Percentiles rank a stretch among this genome's conserved stretches.
These are phyloP conservation scores for Bolboschoenus planiculmis DNA, from an alignment of 176 grass and related monocot genomes.

Conservation along the genomic window DNA sequence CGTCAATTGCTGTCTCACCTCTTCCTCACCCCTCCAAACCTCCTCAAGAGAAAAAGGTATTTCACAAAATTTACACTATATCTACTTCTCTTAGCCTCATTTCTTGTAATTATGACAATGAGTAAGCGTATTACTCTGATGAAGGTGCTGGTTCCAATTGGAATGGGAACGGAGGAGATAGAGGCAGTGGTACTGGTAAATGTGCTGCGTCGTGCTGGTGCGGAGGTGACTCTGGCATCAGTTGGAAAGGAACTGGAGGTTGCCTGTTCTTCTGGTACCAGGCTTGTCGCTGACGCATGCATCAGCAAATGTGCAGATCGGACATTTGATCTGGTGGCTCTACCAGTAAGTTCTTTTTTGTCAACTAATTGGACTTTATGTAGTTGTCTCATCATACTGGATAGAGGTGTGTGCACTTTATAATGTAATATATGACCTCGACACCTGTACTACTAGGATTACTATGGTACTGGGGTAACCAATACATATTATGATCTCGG, in stretches of 20 bases:
- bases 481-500: background rate
- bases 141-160: conserved; percentile 80
- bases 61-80: background rate
- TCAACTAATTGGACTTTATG: background rate
- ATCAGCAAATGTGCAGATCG: conserved; percentile 61
- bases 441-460: background rate
- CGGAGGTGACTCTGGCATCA: conserved; percentile 62
- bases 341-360: conserved; percentile 43
- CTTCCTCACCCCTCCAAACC: background rate
- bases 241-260: conserved; percentile 58
- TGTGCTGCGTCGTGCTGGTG: conserved; percentile 69
- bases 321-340: conserved; percentile 79
- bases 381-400: background rate
- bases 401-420: background rate
- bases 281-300: conserved; percentile 51
- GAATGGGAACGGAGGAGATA: conserved; percentile 94
- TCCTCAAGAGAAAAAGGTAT: conserved; percentile 43
- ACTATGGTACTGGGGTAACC: background rate
- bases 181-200: conserved; percentile 60
- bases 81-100: background rate
- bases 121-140: background rate
- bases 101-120: background rate
- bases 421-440: background rate
- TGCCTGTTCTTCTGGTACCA: conserved; percentile 54
- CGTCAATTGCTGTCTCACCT: background rate